Conservation (phyloP, 495 filamentous ascomycete genomes). For the Cercophora sp. region DNA sequence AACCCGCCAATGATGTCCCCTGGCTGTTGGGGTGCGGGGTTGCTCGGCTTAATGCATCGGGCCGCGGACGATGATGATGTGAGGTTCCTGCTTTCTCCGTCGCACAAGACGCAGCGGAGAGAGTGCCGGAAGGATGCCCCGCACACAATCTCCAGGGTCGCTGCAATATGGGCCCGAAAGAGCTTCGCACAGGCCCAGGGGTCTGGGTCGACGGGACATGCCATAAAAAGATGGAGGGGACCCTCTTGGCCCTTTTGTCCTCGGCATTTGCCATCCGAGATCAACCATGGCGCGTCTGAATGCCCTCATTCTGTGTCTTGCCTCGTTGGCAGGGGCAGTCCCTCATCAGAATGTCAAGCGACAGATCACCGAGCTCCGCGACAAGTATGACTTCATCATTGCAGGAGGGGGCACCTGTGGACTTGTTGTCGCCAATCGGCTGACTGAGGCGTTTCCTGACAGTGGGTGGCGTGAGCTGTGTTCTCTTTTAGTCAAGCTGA, state of each 20-base stretch:
- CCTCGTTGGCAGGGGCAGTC: background rate
- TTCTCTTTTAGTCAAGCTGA: background rate
- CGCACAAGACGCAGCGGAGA: too few relatives aligned
- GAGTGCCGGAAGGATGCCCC: too few relatives aligned
- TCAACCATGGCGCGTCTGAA: background rate
- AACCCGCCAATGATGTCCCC: too few relatives aligned
- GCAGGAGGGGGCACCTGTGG: conserved; percentile 39
- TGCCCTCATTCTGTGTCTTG: background rate
- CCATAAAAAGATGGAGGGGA: background rate
- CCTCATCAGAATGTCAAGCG: conserved; percentile 10
- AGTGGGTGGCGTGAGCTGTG: conserved; percentile 9
- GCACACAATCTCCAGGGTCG: too few relatives aligned
- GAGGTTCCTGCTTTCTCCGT: too few relatives aligned
- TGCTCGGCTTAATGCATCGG: too few relatives aligned
- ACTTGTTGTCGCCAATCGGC: conserved; percentile 36
- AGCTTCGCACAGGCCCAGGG: background rate
- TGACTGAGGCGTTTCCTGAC: conserved; percentile 22
- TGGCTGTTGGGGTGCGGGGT: too few relatives aligned
- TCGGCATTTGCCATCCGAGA: background rate
- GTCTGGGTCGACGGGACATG: background rate
- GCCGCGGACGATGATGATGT: too few relatives aligned
- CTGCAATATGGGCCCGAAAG: too few relatives aligned
- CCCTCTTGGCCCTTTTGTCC: background rate
- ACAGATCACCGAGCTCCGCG: conserved; percentile 17
- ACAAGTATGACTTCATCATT: conserved; percentile 36